Evolutionary conservation across 805 yeast genomes (phyloP), one percentile per base, ranked within the genome.

Genomic region (Kuraishia piskuri): DNA sequence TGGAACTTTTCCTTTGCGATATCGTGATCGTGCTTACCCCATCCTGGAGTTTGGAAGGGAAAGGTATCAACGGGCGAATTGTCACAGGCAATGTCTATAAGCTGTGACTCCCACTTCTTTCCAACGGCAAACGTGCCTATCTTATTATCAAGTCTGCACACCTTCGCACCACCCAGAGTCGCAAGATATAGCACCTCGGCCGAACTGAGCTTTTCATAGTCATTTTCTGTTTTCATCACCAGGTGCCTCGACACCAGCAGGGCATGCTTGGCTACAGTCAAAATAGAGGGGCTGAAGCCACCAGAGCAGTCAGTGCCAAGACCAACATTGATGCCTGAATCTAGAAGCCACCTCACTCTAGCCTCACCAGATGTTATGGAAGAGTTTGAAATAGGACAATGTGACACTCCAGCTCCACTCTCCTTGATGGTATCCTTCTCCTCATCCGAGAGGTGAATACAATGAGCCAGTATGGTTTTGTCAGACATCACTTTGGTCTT

Each of bases 381-480:
- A 1, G 94, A 80, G 66, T 90, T 90, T 22, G 95, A 86, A 17
- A 88, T 79, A 0, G 97, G 97, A 68, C 97, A 90, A 67, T 91
- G 97, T 4, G 92, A 78, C 21, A 90, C 78, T 9, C 96, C 91
- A 36, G 87, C 71, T 2, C 77, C 68, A 36, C 75, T 74, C 9
- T 62, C 57, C 57, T 73, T 73, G 51, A 91, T 75, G 25, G 84
- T 55, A 12, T 73, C 67, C 22, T 83, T 72, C 65, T 90, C 97
- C 3, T 74, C 73, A 2, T 78, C 80, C 1, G 79, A 59, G 52
- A 90, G 69, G 63, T 90, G 94, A 24, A 91, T 73, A 22, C 90
- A 92, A 64, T 90, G 97, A 0, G 96, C 97, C 55, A 90, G 70
- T 36, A 90, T 80, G 0, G 97, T 89, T 57, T 77, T 78, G 1